Evolutionary conservation across 2,329 filamentous ascomycete genomes (phyloP).

Genomic region (Penicillium sp.): DNA sequence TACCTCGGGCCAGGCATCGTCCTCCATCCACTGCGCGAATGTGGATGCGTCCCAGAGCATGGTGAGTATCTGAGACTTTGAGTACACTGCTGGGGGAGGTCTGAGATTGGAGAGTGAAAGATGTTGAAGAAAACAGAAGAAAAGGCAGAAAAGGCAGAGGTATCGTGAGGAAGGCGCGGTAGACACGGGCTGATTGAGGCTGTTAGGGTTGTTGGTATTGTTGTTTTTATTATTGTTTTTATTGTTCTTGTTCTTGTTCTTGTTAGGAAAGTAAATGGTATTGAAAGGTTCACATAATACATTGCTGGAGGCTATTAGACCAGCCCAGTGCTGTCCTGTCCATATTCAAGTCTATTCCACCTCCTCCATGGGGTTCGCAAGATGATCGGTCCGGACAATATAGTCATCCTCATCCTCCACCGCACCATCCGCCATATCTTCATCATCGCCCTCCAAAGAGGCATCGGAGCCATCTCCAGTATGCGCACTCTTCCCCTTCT

Average conservation of each 20-base stretch:
- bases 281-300: conserved; percentile 1
- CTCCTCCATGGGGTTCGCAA: conserved; percentile 29
- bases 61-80: neutral
- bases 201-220: too few species aligned
- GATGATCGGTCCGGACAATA: conserved; percentile 43
- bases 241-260: too few species aligned
- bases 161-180: too few species aligned
- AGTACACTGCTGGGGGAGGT: too few species aligned
- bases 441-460: conserved; percentile 35
- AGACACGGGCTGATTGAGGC: too few species aligned
- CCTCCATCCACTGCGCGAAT: neutral
- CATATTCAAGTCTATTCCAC: conserved; percentile 14
- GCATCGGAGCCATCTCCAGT: conserved; percentile 39
- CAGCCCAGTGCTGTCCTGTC: neutral
- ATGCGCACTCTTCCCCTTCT: conserved; percentile 45
- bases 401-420: conserved; percentile 41
- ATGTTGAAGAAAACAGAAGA: too few species aligned
- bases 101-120: too few species aligned
- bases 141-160: too few species aligned
- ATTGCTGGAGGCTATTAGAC: neutral
- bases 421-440: conserved; percentile 26
- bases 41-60: neutral
- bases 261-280: too few species aligned
- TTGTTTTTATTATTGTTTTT: too few species aligned
- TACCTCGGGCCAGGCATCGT: neutral